Evolutionary conservation across 306 rosid genomes (phyloP), one percentile per base, ranked within the genome.

Genomic region (Psophocarpus tetragonolobus): DNA sequence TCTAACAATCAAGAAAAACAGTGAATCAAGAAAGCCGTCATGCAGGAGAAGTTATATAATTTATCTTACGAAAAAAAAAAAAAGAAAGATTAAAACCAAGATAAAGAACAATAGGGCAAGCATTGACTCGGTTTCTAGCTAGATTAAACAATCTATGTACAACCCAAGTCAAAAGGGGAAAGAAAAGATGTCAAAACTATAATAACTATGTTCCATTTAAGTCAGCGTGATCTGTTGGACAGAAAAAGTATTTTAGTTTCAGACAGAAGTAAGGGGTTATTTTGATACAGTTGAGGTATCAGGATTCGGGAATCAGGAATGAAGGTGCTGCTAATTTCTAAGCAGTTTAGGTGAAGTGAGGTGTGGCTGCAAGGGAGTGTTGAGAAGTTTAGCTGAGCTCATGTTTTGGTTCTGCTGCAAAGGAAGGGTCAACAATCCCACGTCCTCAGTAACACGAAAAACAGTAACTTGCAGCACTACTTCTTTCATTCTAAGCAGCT

Each of bases 401-500:
- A 78, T 63, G 33, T 64, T 79, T 71, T 73, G 93, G 78, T 63
- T 80, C 74, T 78, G 90, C 73, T 61, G 87, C 42, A 80, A 73
- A 29, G 94, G 71, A 7, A 85, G 87, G 86, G 62, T 58, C 63
- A 78, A 54, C 75, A 71, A 23, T 80, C 81, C 95, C 6, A 75
- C 88, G 38, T 88, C 93, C 71, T 86, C 96, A 1, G 74, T 63
- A 54, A 92, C 90, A 4, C 88, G 96, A 82, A 91, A 96, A 8
- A 85, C 4, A 12, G 90, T 92, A 79, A 96, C 97, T 79, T 92
- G 86, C 77, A 96, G 94, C 83, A 90, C 97, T 20, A 92, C 79
- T 1, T 96, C 99, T 72, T 84, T 87, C 58, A 71, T 35, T 69
- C 69, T 82, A 56, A 96, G 88, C 74, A 91, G 79, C 86, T 96